These are phyloP conservation scores for Calonectria hawksworthii DNA, from an alignment of 2,329 filamentous ascomycete species.

Conservation along the genomic window DNA sequence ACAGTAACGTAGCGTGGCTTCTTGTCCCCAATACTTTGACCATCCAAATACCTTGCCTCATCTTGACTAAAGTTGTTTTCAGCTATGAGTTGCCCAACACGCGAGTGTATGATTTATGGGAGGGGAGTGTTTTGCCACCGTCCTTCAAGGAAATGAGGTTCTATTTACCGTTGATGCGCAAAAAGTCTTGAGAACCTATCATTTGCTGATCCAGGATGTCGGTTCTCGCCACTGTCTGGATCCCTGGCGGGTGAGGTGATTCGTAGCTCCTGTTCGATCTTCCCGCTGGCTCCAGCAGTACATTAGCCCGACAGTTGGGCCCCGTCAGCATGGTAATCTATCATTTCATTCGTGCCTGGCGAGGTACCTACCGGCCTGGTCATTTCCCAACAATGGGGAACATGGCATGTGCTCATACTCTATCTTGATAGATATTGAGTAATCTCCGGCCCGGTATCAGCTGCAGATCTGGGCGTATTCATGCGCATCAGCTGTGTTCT, in stretches of 20 bases:
- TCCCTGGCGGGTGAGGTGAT: not conserved
- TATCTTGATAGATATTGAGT: not conserved
- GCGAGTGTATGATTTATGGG: not conserved
- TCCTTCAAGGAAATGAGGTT: not conserved
- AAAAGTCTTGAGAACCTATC: not conserved
- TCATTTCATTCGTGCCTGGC: not conserved
- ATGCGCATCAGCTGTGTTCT: not conserved
- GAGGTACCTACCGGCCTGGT: not conserved
- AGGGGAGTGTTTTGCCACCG: conserved; percentile 12
- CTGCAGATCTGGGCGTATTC: not conserved
- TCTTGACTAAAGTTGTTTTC: not conserved
- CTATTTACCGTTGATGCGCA: not conserved
- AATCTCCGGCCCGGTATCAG: not conserved
- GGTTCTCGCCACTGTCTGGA: conserved; percentile 17
- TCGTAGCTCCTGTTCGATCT: conserved; percentile 19
- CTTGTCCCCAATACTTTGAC: not conserved
- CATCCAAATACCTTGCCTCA: not conserved
- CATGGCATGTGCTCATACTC: not conserved
- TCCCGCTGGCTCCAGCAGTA: not conserved
- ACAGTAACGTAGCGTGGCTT: not conserved
- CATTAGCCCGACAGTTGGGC: not conserved
- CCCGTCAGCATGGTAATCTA: not conserved
- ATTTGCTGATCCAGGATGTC: conserved; percentile 2
- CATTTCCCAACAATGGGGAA: not conserved
- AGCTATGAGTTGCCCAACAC: not conserved